phyloP scores from a whole-genome alignment of 2,329 filamentous ascomycete species.

The Fusarium illudens region DNA sequence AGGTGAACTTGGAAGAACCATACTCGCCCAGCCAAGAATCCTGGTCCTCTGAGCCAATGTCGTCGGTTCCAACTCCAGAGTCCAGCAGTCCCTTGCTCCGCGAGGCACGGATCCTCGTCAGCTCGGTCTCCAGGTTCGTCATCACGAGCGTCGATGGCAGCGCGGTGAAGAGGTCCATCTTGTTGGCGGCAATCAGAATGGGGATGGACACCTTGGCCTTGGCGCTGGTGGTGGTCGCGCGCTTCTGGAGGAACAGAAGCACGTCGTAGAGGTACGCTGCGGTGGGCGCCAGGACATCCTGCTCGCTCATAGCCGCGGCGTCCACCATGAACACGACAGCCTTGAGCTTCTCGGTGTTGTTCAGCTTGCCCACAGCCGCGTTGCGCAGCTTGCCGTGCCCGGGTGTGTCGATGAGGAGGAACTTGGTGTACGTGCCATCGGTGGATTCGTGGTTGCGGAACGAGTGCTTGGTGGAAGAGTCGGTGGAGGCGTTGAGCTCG shows the following conservation, averaged over 20 bases:
- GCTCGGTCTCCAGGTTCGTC: constrained; percentile 78
- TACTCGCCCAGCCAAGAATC: constrained; percentile 87
- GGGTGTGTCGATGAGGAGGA: constrained; percentile 86
- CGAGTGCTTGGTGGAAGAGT: constrained; percentile 52
- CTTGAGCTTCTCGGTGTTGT: constrained; percentile 60
- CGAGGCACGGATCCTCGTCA: constrained; percentile 78
- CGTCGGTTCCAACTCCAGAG: constrained; percentile 75
- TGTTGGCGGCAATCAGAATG: constrained; percentile 90
- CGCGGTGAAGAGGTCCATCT: constrained; percentile 94
- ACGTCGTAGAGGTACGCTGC: constrained; percentile 90
- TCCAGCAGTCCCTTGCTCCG: constrained; percentile 84
- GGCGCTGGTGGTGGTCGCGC: constrained; percentile 57
- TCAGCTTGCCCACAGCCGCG: constrained; percentile 65
- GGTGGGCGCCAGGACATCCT: constrained; percentile 72
- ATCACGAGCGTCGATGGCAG: constrained; percentile 81
- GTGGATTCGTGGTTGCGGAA: constrained; percentile 66
- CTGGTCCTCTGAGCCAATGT: constrained; percentile 71
- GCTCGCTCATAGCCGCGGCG: constrained; percentile 71
- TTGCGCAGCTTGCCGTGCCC: constrained; percentile 93
- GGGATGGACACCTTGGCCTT: constrained; percentile 61
- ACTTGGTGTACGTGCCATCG: constrained; percentile 69
- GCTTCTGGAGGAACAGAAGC: constrained; percentile 82
- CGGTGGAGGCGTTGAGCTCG: constrained; percentile 64
- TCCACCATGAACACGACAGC: constrained; percentile 92
- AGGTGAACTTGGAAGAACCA: constrained; percentile 79